Percentiles rank a stretch among this genome's conserved stretches.
phyloP scores from a whole-genome alignment of 305 asterid species.

The Lippia alba region DNA sequence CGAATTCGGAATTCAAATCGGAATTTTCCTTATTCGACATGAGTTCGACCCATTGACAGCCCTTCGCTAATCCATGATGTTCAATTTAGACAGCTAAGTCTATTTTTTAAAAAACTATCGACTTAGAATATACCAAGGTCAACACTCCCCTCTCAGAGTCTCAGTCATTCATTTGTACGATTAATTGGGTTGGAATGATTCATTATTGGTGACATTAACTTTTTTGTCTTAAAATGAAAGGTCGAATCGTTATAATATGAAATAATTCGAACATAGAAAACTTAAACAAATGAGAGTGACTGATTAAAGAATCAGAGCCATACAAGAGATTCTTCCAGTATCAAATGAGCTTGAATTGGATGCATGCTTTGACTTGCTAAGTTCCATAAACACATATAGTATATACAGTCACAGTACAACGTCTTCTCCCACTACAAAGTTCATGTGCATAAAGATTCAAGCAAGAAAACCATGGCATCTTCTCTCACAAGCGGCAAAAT shows the following conservation, averaged over 20 bases:
- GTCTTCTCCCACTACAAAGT: conserved; percentile 25
- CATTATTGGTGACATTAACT: conserved; percentile 11
- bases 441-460: background rate
- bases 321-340: conserved; percentile 44
- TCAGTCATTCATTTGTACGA: too few relatives aligned
- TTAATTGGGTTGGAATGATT: too few relatives aligned
- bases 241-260: conserved; percentile 3
- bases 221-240: conserved; percentile 23
- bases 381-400: background rate
- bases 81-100: conserved; percentile 29
- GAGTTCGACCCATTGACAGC: conserved; percentile 43
- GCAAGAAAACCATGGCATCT: conserved; percentile 50
- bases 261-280: conserved; percentile 29
- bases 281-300: conserved; percentile 35
- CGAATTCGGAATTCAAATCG: too few relatives aligned
- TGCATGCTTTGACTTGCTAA: conserved; percentile 45
- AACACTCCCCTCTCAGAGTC: too few relatives aligned
- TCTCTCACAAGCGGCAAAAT: conserved; percentile 53
- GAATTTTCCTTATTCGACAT: conserved; percentile 38
- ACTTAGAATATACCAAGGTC: too few relatives aligned
- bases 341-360: conserved; percentile 27
- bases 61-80: conserved; percentile 37
- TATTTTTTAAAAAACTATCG: too few relatives aligned
- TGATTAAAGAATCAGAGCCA: conserved; percentile 36
- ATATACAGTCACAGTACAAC: conserved; percentile 40